Evolutionary conservation across 2,329 filamentous ascomycete genomes (phyloP), one percentile per base, ranked within the genome.

Genomic region (Fusarium sarcochroum): DNA sequence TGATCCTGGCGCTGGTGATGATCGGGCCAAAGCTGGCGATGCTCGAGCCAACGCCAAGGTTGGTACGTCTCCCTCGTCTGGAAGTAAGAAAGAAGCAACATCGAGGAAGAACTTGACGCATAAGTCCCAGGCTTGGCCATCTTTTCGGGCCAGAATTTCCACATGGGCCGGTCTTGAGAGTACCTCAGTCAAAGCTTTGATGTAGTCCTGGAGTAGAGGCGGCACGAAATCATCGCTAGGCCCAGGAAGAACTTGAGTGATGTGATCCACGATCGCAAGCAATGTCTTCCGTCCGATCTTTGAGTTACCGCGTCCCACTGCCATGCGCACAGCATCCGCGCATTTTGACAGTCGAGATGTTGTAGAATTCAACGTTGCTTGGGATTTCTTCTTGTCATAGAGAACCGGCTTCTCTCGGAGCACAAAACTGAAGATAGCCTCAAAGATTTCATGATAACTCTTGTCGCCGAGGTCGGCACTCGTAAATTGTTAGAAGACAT

Each of bases 391-490:
- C 14, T 84, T 84, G 56, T 86, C 86, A 57, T 87, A 85, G 68
- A 88, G 91, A 18, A 80, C 76, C 11, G 89, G 83, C 75, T 93
- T 93, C 71, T 97, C 94, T 15, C 85, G 79, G 18, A 90, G 77
- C 2, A 86, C 86, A 75, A 86, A 90, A 54, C 87, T 85, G 75
- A 98, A 97, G 4, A 98, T 82, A 2, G 88, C 87, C 74, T 98
- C 93, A 72, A 93, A 93, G 42, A 98, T 89, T 61, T 87, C 87
- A 75, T 96, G 91, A 70, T 92, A 97, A n/a, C 87, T 87, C 76
- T 91, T 92, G 76, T 97, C 93, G 45, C 86, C 87, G 34, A 97
- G 82, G 14, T 79, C 73, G 30, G 77, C 73, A 35, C 79, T 80
- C 74, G 58, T 30, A 44, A 59, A 57, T 63, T 47, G 52, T 69